phyloP scores from a whole-genome alignment of 768 basidiomycete genomes.

The Mycena floridula region DNA sequence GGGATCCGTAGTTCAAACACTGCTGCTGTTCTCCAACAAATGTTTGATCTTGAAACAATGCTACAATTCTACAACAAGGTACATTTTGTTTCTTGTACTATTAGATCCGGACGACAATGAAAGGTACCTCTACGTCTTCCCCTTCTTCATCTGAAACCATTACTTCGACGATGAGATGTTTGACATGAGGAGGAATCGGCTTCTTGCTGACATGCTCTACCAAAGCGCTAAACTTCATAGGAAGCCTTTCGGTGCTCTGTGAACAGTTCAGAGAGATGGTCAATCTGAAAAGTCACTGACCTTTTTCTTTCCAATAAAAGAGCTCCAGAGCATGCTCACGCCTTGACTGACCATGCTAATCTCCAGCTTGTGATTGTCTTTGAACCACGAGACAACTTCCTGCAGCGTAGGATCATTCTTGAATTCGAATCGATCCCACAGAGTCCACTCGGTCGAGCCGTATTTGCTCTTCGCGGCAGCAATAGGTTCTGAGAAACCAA shows the following conservation, averaged over 20 bases:
- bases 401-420: conserved; percentile 81
- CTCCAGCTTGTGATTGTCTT: conserved; percentile 76
- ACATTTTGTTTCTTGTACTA: too few relatives aligned
- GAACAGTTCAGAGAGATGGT: conserved; percentile 3
- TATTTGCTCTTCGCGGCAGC: conserved; percentile 87
- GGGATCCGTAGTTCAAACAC: not conserved
- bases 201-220: conserved; percentile 96
- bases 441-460: conserved; percentile 85
- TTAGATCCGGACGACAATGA: conserved; percentile 70
- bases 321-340: conserved; percentile 97
- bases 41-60: not conserved
- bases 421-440: conserved; percentile 98
- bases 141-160: conserved; percentile 91
- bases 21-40: not conserved
- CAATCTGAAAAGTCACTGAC: too few relatives aligned
- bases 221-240: conserved; percentile 85
- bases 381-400: conserved; percentile 82
- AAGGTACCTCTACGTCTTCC: conserved; percentile 95
- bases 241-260: conserved; percentile 81
- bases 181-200: conserved; percentile 76
- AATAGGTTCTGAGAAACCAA: conserved; percentile 98
- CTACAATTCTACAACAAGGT: too few relatives aligned
- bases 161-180: conserved; percentile 85
- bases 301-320: conserved; percentile 92
- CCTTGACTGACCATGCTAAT: conserved; percentile 96